Percentiles rank a stretch among this genome's conserved stretches.
These are phyloP conservation scores for Zizania palustris DNA, from an alignment of 202 grass and related monocot genomes.

Conservation along the genomic window DNA sequence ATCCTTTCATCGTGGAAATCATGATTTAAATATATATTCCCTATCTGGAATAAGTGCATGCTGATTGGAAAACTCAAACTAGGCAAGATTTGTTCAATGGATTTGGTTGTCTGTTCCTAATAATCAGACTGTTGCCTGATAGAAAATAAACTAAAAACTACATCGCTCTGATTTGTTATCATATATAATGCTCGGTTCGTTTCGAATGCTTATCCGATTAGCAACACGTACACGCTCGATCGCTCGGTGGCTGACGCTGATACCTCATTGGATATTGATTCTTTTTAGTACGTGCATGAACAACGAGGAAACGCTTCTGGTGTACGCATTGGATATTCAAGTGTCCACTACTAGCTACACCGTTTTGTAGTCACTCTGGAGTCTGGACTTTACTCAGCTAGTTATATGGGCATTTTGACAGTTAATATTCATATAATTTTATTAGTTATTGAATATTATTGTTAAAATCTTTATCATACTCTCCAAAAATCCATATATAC, in stretches of 20 bases:
- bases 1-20: slow-evolving; percentile 35
- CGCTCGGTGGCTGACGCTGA: slow-evolving; percentile 22
- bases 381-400: neutral
- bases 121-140: slow-evolving; percentile 33
- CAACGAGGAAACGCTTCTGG: slow-evolving; percentile 30
- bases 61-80: slow-evolving; percentile 24
- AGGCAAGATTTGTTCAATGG: slow-evolving; percentile 51
- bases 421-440: neutral
- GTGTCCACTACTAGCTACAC: neutral
- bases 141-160: slow-evolving; percentile 45
- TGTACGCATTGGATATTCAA: slow-evolving; percentile 4
- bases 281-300: slow-evolving; percentile 44
- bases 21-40: slow-evolving; percentile 27
- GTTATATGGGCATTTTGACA: neutral
- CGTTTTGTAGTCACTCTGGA: neutral
- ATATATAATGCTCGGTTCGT: slow-evolving; percentile 6
- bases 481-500: no score
- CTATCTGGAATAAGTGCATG: slow-evolving; percentile 46
- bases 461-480: no score
- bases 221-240: no score
- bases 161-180: slow-evolving; percentile 23
- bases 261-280: neutral
- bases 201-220: slow-evolving; percentile 54
- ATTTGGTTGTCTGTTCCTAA: slow-evolving; percentile 42
- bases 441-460: no score